These are phyloP conservation scores for Eucalyptus camaldulensis DNA, from an alignment of 345 rosid species.

Conservation along the genomic window DNA sequence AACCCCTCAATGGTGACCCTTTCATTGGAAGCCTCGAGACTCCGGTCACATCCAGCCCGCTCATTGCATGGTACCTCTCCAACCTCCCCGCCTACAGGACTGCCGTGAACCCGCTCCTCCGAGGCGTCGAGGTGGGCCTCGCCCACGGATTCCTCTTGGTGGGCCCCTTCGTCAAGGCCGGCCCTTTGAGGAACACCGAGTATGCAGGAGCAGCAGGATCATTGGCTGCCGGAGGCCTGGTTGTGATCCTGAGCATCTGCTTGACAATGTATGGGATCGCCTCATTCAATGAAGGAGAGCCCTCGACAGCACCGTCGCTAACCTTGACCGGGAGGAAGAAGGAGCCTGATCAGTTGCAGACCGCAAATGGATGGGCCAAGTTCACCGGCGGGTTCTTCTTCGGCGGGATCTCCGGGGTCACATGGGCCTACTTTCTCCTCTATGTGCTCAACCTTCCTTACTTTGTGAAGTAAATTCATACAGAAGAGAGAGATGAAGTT, in stretches of 20 bases:
- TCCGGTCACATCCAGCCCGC: constrained; percentile 86
- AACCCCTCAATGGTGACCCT: constrained; percentile 97
- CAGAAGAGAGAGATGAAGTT: neutral
- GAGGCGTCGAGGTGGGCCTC: constrained; percentile 77
- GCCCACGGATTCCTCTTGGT: constrained; percentile 86
- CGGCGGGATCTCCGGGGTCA: constrained; percentile 91
- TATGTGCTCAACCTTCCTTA: constrained; percentile 85
- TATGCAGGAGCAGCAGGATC: constrained; percentile 75
- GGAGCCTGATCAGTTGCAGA: constrained; percentile 87
- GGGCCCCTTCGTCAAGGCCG: constrained; percentile 83
- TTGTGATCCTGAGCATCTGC: constrained; percentile 78
- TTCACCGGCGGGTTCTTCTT: constrained; percentile 92
- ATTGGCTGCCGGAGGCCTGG: constrained; percentile 77
- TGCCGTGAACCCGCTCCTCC: constrained; percentile 86
- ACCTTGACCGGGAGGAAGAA: constrained; percentile 94
- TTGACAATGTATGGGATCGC: constrained; percentile 80
- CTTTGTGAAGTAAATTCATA: constrained; percentile 37
- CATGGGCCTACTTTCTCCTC: constrained; percentile 92
- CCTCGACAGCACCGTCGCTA: constrained; percentile 66
- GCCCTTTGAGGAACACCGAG: constrained; percentile 84
- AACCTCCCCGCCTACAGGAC: constrained; percentile 94
- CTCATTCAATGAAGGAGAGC: constrained; percentile 71
- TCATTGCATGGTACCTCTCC: constrained; percentile 92
- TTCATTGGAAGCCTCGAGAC: constrained; percentile 97
- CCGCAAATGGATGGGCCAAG: constrained; percentile 92